These are phyloP conservation scores for Chlamydomonas schloesseri DNA, from an alignment of 139 green algal species.

Conservation along the genomic window DNA sequence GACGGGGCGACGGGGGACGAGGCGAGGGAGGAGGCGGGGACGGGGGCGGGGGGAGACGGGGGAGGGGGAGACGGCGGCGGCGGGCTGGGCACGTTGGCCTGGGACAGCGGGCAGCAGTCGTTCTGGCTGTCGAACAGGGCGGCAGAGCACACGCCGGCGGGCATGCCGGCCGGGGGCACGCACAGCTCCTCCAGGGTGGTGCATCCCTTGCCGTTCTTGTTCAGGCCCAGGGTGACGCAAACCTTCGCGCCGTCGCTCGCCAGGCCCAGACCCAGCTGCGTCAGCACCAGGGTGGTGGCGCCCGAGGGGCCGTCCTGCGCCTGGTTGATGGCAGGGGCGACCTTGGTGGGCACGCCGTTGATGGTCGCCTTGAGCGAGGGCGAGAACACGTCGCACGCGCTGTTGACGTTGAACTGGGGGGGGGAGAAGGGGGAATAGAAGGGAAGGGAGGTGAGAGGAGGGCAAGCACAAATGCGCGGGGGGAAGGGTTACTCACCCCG, in stretches of 20 bases:
- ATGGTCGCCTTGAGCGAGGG: not conserved
- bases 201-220: not conserved
- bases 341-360: not conserved
- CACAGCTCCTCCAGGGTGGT: constrained; percentile 6
- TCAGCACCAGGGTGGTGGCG: not conserved
- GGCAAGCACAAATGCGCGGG: too few relatives aligned
- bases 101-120: constrained; percentile 1
- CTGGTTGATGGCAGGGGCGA: not conserved
- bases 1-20: not conserved
- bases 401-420: too few relatives aligned
- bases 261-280: constrained; percentile 5
- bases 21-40: not conserved
- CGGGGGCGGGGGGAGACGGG: not conserved
- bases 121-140: not conserved
- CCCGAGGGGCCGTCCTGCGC: not conserved
- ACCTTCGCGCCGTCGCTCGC: not conserved
- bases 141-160: not conserved
- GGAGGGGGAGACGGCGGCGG: not conserved
- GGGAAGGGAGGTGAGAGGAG: not conserved
- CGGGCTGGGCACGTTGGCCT: not conserved
- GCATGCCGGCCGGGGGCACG: not conserved
- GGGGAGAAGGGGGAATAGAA: not conserved
- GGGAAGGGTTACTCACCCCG: not conserved
- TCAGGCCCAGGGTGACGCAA: not conserved
- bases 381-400: not conserved